A percentile compares a stretch with the other conserved stretches of the same genome.
These are phyloP conservation scores for Macrotyloma uniflorum DNA, from an alignment of 306 rosid species.

Conservation along the genomic window DNA sequence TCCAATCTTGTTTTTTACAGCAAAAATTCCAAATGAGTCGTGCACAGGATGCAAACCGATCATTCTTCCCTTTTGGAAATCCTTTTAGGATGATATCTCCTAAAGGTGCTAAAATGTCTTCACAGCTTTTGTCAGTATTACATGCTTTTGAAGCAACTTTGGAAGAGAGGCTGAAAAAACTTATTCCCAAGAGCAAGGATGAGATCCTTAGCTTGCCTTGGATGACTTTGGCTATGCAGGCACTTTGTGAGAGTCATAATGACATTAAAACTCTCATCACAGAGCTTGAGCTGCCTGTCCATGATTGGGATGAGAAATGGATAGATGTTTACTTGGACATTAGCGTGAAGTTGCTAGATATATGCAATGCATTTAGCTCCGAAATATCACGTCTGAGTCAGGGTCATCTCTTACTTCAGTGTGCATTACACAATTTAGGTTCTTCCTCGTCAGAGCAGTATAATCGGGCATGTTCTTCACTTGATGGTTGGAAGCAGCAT, in stretches of 20 bases:
- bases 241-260: slow-evolving; percentile 68
- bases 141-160: slow-evolving; percentile 66
- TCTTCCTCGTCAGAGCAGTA: slow-evolving; percentile 61
- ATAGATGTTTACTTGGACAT: slow-evolving; percentile 85
- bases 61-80: slow-evolving; percentile 86
- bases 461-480: slow-evolving; percentile 59
- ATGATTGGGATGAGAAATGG: slow-evolving; percentile 93
- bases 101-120: slow-evolving; percentile 58
- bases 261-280: slow-evolving; percentile 67
- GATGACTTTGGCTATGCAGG: slow-evolving; percentile 75
- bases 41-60: slow-evolving; percentile 74
- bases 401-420: slow-evolving; percentile 74
- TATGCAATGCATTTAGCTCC: slow-evolving; percentile 81
- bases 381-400: slow-evolving; percentile 87
- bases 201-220: slow-evolving; percentile 79
- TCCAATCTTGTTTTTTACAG: slow-evolving; percentile 46
- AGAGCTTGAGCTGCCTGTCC: slow-evolving; percentile 70
- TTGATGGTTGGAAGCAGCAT: slow-evolving; percentile 81
- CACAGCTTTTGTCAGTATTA: slow-evolving; percentile 54
- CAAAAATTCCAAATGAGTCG: slow-evolving; percentile 60
- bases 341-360: slow-evolving; percentile 84
- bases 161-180: slow-evolving; percentile 74
- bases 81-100: slow-evolving; percentile 72
- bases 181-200: slow-evolving; percentile 61
- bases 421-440: slow-evolving; percentile 68